Conservation (phyloP, 2,329 filamentous ascomycete species). For the Talaromyces sp. region DNA sequence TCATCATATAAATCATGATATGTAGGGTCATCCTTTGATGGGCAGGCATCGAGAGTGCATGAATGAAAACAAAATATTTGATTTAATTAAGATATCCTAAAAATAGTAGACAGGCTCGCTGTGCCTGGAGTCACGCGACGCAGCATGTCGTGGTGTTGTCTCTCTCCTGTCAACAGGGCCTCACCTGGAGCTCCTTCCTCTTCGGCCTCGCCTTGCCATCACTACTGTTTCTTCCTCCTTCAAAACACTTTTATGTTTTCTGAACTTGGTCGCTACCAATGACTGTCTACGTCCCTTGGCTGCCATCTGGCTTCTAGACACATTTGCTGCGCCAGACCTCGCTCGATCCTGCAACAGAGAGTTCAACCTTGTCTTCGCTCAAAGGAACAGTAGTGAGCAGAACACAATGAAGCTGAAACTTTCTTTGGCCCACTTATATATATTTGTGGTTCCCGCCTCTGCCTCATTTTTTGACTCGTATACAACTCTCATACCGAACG, state of each 20-base stretch:
- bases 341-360: neutral
- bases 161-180: neutral
- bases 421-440: neutral
- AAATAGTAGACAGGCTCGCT: neutral
- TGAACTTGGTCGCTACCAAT: neutral
- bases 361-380: neutral
- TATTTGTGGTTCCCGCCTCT: neutral
- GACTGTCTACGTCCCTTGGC: neutral
- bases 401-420: neutral
- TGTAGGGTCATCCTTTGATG: neutral
- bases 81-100: neutral
- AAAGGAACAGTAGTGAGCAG: neutral
- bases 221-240: neutral
- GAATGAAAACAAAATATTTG: neutral
- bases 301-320: neutral
- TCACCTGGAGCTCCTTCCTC: conserved; percentile 9
- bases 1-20: neutral
- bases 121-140: neutral
- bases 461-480: conserved; percentile 9
- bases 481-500: conserved; percentile 13
- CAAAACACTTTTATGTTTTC: neutral
- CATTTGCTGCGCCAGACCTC: neutral
- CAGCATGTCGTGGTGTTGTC: neutral
- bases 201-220: conserved; percentile 6
- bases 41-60: neutral